Evolutionary conservation across 1,139 yeast genomes (phyloP).

Genomic region (Kurtzmaniella quercitrusa): DNA sequence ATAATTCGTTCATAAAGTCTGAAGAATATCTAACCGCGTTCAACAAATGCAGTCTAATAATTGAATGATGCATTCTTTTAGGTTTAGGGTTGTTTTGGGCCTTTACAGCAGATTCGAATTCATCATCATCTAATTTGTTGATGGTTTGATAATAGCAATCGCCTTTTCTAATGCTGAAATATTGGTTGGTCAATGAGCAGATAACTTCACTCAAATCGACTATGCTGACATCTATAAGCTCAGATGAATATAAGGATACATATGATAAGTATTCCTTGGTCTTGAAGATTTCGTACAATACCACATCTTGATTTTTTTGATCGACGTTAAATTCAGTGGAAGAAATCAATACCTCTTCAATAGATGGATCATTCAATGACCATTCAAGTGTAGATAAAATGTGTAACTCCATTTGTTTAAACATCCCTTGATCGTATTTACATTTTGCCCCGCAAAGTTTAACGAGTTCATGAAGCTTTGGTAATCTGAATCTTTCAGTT

Average conservation of each 20-base stretch:
- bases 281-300: conserved; percentile 27
- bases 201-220: conserved; percentile 33
- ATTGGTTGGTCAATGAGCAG: conserved; percentile 35
- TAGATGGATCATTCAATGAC: conserved; percentile 55
- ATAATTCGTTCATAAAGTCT: conserved; percentile 28
- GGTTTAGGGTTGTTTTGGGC: neutral
- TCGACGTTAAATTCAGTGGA: conserved; percentile 29
- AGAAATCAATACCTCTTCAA: conserved; percentile 45
- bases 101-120: conserved; percentile 5
- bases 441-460: conserved; percentile 57
- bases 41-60: conserved; percentile 29
- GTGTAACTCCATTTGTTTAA: conserved; percentile 50
- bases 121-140: conserved; percentile 8
- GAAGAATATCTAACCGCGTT: conserved; percentile 30
- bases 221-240: conserved; percentile 30
- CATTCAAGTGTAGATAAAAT: conserved; percentile 58
- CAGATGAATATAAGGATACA: conserved; percentile 32
- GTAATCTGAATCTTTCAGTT: conserved; percentile 61
- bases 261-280: conserved; percentile 37
- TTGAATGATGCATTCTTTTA: conserved; percentile 16
- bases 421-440: conserved; percentile 59
- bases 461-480: conserved; percentile 58
- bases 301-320: neutral
- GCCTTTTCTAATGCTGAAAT: conserved; percentile 16
- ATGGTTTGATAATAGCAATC: conserved; percentile 22